These are phyloP conservation scores for Pseudevernia furfuracea DNA, from an alignment of 495 filamentous ascomycete genomes.

Conservation along the genomic window DNA sequence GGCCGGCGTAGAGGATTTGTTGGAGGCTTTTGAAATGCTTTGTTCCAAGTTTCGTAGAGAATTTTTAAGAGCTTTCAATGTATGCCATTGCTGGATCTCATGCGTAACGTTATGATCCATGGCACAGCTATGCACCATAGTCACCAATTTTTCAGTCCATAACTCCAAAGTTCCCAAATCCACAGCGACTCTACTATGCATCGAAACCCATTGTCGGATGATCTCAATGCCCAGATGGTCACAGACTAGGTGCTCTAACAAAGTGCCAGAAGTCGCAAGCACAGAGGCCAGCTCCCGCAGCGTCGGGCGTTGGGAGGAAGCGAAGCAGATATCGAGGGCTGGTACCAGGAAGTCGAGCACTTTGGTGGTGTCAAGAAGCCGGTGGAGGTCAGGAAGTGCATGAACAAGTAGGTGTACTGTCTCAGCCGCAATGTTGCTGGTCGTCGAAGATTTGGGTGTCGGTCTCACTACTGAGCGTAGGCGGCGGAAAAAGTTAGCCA, in stretches of 20 bases:
- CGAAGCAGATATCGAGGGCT: neutral
- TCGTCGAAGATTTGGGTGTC: neutral
- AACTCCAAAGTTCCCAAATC: neutral
- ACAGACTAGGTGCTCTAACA: conserved; percentile 5
- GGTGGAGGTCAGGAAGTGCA: neutral
- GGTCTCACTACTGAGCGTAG: neutral
- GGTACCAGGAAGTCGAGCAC: neutral
- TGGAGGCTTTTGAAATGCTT: too few species aligned
- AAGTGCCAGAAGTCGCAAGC: neutral
- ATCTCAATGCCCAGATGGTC: neutral
- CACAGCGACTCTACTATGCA: neutral
- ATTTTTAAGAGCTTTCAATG: neutral
- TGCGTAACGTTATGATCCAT: conserved; percentile 2
- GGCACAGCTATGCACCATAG: neutral
- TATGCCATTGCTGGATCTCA: neutral
- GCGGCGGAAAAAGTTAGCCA: neutral
- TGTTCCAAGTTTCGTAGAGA: neutral
- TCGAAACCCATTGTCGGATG: neutral
- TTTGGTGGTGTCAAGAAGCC: neutral
- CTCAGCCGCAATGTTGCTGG: neutral
- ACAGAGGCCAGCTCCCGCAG: neutral
- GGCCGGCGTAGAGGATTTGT: too few species aligned
- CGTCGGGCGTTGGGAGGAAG: neutral
- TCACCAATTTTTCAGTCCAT: conserved; percentile 9
- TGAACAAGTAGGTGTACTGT: neutral